Conservation (phyloP, 1,284 basidiomycete genomes). For the Takashimella koratensis region DNA sequence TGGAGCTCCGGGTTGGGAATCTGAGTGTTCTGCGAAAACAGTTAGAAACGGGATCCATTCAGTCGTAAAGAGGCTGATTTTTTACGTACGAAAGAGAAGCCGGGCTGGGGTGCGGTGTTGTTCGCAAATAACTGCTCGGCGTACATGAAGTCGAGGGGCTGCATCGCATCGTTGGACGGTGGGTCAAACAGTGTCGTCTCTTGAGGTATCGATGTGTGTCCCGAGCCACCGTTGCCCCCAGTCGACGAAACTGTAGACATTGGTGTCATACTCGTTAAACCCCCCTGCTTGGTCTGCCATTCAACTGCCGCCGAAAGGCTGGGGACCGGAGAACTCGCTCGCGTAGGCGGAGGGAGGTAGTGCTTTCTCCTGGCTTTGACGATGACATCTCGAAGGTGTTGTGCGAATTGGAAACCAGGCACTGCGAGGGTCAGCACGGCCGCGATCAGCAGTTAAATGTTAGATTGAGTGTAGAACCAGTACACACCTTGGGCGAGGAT, state of each 20-base stretch:
- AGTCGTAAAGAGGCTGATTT: slow-evolving; percentile 1
- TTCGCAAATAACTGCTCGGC: slow-evolving; percentile 35
- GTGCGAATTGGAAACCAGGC: slow-evolving; percentile 40
- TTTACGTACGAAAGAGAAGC: neutral
- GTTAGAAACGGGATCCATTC: no score
- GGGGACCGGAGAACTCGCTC: slow-evolving; percentile 12
- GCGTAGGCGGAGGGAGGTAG: slow-evolving; percentile 32
- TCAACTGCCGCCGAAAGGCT: no score
- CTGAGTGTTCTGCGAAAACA: neutral
- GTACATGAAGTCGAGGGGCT: slow-evolving; percentile 33
- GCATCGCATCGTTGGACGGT: neutral
- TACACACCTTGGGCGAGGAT: slow-evolving; percentile 29
- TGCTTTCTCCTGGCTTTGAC: slow-evolving; percentile 29
- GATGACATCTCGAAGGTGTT: slow-evolving; percentile 34
- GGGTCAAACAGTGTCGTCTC: neutral
- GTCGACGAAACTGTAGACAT: neutral
- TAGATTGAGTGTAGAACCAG: no score
- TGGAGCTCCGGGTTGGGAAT: neutral
- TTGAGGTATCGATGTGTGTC: neutral
- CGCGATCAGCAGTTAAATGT: no score
- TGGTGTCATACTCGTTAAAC: neutral
- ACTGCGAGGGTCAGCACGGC: slow-evolving; percentile 18
- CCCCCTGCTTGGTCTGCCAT: neutral
- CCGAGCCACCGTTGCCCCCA: neutral
- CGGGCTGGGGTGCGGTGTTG: neutral